Evolutionary conservation across 164 flowering plant genomes (phyloP).

Genomic region (Liriodendron chinense): DNA sequence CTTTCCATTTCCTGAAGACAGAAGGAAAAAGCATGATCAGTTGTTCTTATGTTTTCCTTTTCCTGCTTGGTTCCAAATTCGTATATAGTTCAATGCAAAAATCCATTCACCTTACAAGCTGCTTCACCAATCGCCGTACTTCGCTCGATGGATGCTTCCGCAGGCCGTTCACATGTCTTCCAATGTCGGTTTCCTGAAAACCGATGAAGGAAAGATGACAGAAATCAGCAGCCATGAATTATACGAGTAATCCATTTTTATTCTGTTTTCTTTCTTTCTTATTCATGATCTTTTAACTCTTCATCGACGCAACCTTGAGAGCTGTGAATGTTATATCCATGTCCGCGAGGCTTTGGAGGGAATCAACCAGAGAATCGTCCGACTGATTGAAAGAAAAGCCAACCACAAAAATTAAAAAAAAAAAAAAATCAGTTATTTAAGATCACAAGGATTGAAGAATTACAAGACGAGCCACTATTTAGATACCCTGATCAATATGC

Average conservation of each 20-base stretch:
- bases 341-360: slow-evolving; percentile 78
- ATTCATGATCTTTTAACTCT: too few species aligned
- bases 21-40: neutral
- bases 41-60: neutral
- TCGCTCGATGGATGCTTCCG: slow-evolving; percentile 69
- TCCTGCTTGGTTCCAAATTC: neutral
- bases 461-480: neutral
- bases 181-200: slow-evolving; percentile 83
- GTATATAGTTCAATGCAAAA: neutral
- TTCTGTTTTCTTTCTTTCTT: neutral
- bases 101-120: slow-evolving; percentile 67
- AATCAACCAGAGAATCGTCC: slow-evolving; percentile 63
- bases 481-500: neutral
- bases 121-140: slow-evolving; percentile 78
- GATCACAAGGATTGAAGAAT: neutral
- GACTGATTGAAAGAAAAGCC: slow-evolving; percentile 31
- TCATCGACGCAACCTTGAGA: slow-evolving; percentile 52
- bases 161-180: slow-evolving; percentile 74
- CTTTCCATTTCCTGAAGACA: slow-evolving; percentile 84
- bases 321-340: slow-evolving; percentile 91
- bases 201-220: neutral
- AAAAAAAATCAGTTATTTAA: neutral
- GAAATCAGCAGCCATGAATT: neutral
- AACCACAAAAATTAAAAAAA: neutral
- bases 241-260: neutral